These are phyloP conservation scores for Crithidia sp. DNA, from an alignment of 208 protist genomes.

Conservation along the genomic window DNA sequence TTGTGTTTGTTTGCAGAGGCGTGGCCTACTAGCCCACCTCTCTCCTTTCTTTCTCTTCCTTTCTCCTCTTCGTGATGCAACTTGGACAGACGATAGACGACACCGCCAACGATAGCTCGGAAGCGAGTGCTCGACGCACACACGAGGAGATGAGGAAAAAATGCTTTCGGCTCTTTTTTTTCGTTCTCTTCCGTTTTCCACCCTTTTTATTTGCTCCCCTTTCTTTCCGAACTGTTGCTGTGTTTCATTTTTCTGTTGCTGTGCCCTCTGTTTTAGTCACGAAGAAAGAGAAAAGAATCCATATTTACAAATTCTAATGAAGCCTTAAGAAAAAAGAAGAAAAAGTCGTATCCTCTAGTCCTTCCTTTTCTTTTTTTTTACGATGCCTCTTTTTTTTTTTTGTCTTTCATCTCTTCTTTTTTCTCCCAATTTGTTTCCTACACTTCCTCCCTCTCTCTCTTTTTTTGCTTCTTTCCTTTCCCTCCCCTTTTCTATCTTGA, in stretches of 20 bases:
- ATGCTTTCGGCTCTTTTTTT: background rate
- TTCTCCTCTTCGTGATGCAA: too few species aligned
- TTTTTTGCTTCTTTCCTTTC: constrained; percentile 20
- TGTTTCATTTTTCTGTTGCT: background rate
- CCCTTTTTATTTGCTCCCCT: background rate
- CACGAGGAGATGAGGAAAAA: too few species aligned
- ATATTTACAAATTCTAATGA: constrained; percentile 24
- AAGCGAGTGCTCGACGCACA: too few species aligned
- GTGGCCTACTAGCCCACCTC: background rate
- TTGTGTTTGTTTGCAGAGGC: too few species aligned
- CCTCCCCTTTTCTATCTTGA: background rate
- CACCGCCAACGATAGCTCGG: too few species aligned
- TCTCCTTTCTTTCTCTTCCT: background rate
- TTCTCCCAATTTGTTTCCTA: constrained; percentile 5
- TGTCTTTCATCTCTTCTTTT: constrained; percentile 17
- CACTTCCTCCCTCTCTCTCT: constrained; percentile 11
- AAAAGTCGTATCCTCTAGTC: constrained; percentile 16
- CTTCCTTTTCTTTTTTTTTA: constrained; percentile 13
- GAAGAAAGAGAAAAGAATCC: background rate
- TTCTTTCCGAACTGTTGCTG: background rate
- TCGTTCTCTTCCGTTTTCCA: constrained; percentile 11
- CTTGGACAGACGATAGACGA: too few species aligned
- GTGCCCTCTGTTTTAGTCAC: background rate
- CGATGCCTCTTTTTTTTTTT: constrained; percentile 24
- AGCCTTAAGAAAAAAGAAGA: constrained; percentile 7